Base-by-base conservation (phyloP, 2,329 filamentous ascomycete species). In the Hymenoscyphus scutula region DNA sequence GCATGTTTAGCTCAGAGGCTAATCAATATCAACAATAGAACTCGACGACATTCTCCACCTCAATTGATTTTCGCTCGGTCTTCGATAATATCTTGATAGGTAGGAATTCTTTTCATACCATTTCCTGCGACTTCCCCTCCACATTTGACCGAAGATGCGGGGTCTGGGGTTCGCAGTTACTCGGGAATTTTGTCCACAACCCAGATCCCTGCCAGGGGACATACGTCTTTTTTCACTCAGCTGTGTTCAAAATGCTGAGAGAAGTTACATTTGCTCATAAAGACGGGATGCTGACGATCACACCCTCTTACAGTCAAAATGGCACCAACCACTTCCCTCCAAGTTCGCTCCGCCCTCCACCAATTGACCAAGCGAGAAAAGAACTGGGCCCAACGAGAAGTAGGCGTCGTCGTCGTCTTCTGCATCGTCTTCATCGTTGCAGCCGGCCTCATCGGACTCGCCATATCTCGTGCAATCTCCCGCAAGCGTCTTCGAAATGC, bases 401-500 rank as follows among this genome's bases (percentile, higher is more conserved):
- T 82, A 53, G 85, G 85, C 74, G 84, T 87, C 65, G 79, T 88
- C 58, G 77, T 87, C 67, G 85, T 88, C 62, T 85, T 88, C 75
- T 79, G 77, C 74, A 84, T 88, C 68, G 78, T 87, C 73, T 83
- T 83, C 70, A 69, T 85, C 64, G 81, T 88, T 67, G 78, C 65
- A 45, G 61, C 81, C 64, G 80, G 84, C 29, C 72, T 88, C 56
- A 65, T 81, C 61, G 69, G 71, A 57, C 77, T 88, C 48, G 80
- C 82, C 71, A 69, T 82, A 65, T 78, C 79, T 66, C 78, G 80
- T 65, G 77, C 74, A 70, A 73, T 81, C 62, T 71, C 73, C 10
- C 67, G 71, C 45, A 69, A 68, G 53, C 62, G 61, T 45, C 62
- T 62, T 13, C 57, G 63, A 29, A 27, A 48, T 23, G 38, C 59